phyloP scores from a whole-genome alignment of 1,284 basidiomycete genomes.

The Butyriboletus appendiculatus region DNA sequence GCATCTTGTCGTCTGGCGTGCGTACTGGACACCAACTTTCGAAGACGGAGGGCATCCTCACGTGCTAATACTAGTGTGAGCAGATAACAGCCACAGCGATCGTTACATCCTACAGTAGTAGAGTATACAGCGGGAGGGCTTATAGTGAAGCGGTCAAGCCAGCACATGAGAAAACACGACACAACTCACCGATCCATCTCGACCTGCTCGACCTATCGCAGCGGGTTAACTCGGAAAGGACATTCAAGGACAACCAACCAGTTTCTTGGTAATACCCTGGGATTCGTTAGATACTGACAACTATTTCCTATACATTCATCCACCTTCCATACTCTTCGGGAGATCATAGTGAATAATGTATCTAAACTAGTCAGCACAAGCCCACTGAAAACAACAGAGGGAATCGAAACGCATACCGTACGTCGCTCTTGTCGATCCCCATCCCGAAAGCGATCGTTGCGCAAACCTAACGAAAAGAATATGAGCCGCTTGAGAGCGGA shows the following conservation, averaged over 20 bases:
- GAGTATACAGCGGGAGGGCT: constrained; percentile 79
- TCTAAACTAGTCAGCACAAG: constrained; percentile 36
- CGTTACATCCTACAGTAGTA: constrained; percentile 67
- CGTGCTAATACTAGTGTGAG: constrained; percentile 51
- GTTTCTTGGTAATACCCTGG: constrained; percentile 90
- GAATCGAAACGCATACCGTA: constrained; percentile 50
- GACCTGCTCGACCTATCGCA: constrained; percentile 69
- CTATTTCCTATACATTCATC: constrained; percentile 6
- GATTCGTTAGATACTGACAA: background rate
- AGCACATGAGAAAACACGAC: background rate
- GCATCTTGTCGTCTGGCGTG: constrained; percentile 45
- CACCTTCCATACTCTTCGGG: constrained; percentile 83
- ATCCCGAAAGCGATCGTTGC: constrained; percentile 85
- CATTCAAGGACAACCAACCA: constrained; percentile 42
- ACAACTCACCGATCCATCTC: constrained; percentile 70
- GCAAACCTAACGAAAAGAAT: constrained; percentile 46
- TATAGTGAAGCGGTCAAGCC: background rate
- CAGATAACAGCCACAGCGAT: background rate
- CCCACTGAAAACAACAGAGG: constrained; percentile 1
- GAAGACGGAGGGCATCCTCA: constrained; percentile 66
- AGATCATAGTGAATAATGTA: constrained; percentile 81
- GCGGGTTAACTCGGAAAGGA: constrained; percentile 2
- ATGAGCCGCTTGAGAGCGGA: background rate
- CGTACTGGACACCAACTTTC: constrained; percentile 51
- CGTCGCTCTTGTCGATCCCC: constrained; percentile 86